Percentiles rank a stretch among this genome's conserved stretches.
These are phyloP conservation scores for Blastomyces emzantsi DNA, from an alignment of 2,329 filamentous ascomycete species.

Conservation along the genomic window DNA sequence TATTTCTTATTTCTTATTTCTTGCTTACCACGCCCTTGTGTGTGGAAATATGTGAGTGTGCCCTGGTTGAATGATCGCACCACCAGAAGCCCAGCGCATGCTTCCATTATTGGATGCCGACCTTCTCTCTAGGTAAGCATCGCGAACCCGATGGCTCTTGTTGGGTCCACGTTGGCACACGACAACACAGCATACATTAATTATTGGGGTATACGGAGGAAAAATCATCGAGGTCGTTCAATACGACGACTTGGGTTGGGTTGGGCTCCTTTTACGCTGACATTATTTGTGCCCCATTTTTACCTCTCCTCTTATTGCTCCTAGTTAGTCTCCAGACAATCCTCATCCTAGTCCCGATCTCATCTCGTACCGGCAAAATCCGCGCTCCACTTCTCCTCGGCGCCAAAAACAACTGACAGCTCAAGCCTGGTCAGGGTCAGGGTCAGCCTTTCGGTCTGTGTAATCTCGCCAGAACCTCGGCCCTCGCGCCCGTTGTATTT, in stretches of 20 bases:
- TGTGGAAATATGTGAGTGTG: not conserved
- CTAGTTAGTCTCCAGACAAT: too few relatives aligned
- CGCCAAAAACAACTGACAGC: not conserved
- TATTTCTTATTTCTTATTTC: not conserved
- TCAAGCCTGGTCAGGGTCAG: too few relatives aligned
- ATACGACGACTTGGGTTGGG: not conserved
- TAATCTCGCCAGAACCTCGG: too few relatives aligned
- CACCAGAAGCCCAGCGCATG: not conserved
- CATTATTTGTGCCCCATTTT: not conserved
- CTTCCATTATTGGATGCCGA: not conserved
- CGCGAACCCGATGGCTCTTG: not conserved
- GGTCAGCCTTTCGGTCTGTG: too few relatives aligned
- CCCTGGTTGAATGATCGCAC: not conserved
- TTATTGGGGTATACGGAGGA: too few relatives aligned
- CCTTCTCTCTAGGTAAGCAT: not conserved
- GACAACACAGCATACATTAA: not conserved
- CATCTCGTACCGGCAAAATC: not conserved
- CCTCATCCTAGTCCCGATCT: not conserved
- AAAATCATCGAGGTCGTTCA: not conserved
- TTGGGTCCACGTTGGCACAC: slow-evolving; percentile 1
- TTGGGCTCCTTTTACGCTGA: not conserved
- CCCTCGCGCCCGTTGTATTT: not conserved
- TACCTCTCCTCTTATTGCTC: not conserved
- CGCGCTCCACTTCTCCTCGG: not conserved
- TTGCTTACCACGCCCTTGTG: not conserved